These are phyloP conservation scores for Pythium coloratum DNA, from an alignment of 352 stramenopile species.

Conservation along the genomic window DNA sequence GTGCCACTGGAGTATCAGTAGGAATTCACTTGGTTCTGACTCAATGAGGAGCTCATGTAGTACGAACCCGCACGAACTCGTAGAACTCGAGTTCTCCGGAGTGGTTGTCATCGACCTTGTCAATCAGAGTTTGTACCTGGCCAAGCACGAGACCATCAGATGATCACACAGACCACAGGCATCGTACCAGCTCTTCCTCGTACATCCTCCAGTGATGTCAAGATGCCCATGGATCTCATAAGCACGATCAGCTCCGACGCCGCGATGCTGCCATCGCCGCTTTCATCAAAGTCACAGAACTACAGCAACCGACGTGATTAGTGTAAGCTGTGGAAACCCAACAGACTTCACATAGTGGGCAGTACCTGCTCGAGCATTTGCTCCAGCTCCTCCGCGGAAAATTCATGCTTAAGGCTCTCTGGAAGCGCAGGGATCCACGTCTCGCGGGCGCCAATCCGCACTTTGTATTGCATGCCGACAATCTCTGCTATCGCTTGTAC, in stretches of 20 bases:
- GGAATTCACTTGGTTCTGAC: background rate
- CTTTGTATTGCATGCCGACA: constrained; percentile 42
- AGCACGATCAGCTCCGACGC: constrained; percentile 49
- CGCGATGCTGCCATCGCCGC: constrained; percentile 61
- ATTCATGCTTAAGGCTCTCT: constrained; percentile 65
- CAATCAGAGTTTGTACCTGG: constrained; percentile 60
- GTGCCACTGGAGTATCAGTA: background rate
- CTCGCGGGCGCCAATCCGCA: constrained; percentile 34
- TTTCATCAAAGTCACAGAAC: constrained; percentile 74
- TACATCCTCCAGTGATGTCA: constrained; percentile 47
- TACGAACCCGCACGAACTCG: constrained; percentile 62
- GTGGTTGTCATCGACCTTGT: constrained; percentile 71
- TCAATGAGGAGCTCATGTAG: background rate
- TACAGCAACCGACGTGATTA: constrained; percentile 11
- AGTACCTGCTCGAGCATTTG: constrained; percentile 69
- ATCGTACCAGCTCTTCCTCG: too few relatives aligned
- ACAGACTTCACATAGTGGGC: too few relatives aligned
- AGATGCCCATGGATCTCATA: constrained; percentile 70
- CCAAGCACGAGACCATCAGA: background rate
- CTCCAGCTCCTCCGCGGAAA: constrained; percentile 58
- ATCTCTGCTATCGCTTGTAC: background rate
- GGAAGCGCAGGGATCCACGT: constrained; percentile 52
- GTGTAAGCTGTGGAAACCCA: background rate
- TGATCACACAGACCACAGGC: background rate
- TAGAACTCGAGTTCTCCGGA: constrained; percentile 67